These are phyloP conservation scores for Kluyveromyces sp. DNA, from an alignment of 1,139 yeast species.

Conservation along the genomic window DNA sequence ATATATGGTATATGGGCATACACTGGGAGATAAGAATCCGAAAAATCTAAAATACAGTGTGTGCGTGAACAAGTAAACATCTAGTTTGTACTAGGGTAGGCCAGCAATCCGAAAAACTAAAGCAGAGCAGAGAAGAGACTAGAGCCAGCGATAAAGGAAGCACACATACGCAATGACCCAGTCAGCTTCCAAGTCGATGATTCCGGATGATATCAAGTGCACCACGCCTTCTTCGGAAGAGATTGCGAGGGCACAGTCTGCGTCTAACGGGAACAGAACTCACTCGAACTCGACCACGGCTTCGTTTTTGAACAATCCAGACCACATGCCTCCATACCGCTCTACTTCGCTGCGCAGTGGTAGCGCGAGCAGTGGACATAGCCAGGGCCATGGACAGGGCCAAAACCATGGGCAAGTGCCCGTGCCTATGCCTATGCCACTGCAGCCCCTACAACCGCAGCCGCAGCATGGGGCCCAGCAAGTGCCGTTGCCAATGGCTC, in stretches of 20 bases:
- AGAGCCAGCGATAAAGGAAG: not conserved
- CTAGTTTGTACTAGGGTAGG: too few species aligned
- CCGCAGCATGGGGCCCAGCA: too few species aligned
- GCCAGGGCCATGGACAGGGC: not conserved
- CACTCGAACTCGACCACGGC: not conserved
- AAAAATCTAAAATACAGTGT: too few species aligned
- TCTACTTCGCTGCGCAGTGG: too few species aligned
- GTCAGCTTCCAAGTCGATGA: constrained; percentile 6
- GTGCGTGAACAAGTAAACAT: too few species aligned
- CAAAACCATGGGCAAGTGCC: not conserved
- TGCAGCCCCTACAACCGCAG: too few species aligned
- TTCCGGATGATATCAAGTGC: constrained; percentile 7
- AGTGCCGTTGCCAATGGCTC: too few species aligned
- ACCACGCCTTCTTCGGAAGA: constrained; percentile 6
- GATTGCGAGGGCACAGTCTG: not conserved
- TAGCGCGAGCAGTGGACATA: too few species aligned
- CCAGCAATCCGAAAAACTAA: not conserved
- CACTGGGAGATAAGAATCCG: too few species aligned
- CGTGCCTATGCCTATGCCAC: too few species aligned
- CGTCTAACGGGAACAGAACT: not conserved
- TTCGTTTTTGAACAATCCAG: not conserved
- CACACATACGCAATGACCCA: not conserved
- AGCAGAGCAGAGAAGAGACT: not conserved
- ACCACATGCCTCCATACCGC: too few species aligned
- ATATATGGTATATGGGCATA: too few species aligned